phyloP scores from a whole-genome alignment of 2,329 filamentous ascomycete species.

The Salinomyces thailandicus region DNA sequence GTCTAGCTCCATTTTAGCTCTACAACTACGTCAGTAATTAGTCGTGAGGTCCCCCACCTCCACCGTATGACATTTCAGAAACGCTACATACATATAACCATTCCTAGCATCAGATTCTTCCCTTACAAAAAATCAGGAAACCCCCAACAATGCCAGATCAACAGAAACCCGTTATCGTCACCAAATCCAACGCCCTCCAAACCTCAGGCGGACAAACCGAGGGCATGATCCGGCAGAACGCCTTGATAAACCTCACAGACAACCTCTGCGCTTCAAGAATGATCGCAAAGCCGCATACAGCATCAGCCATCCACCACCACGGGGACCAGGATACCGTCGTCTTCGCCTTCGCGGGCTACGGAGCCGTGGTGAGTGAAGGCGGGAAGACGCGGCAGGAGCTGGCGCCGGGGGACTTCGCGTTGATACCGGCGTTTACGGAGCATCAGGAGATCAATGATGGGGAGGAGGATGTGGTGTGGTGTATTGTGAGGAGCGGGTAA shows the following conservation, averaged over 20 bases:
- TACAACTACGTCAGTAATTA: no score
- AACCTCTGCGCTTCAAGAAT: conserved; percentile 57
- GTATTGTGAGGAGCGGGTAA: conserved; percentile 50
- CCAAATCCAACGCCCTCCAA: conserved; percentile 38
- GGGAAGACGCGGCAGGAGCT: conserved; percentile 49
- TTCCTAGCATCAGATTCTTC: no score
- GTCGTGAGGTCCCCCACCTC: no score
- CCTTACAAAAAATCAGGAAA: no score
- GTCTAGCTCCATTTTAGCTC: no score
- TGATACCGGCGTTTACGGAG: conserved; percentile 59
- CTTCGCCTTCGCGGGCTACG: conserved; percentile 47
- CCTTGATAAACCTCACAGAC: conserved; percentile 54
- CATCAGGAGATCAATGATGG: conserved; percentile 60
- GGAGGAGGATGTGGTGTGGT: conserved; percentile 53
- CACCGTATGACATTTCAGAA: no score
- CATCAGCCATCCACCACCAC: conserved; percentile 57
- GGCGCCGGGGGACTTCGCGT: conserved; percentile 55
- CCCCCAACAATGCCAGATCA: conserved; percentile 14
- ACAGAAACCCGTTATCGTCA: conserved; percentile 41
- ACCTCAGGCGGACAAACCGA: conserved; percentile 37
- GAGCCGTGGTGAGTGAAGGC: conserved; percentile 48
- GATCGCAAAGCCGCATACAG: conserved; percentile 52
- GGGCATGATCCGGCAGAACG: conserved; percentile 42
- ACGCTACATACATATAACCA: no score
- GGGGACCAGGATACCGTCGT: conserved; percentile 62